Evolutionary conservation across 164 flowering plant species (phyloP).

Genomic region (Piper betle): DNA sequence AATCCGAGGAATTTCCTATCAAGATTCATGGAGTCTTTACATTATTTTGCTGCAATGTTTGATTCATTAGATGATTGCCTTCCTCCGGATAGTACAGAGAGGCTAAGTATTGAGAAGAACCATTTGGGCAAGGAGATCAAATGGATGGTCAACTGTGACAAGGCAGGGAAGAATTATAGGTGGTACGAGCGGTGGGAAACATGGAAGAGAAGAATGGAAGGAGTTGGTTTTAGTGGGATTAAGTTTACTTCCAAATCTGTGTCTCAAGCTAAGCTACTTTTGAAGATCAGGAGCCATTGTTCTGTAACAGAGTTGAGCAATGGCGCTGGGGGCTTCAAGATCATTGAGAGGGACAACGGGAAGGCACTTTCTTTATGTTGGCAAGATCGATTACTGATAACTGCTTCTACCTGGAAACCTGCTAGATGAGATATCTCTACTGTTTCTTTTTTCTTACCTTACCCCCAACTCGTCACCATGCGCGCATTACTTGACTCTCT

Average conservation of each 20-base stretch:
- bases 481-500: too few species aligned
- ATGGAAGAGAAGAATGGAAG: conserved; percentile 58
- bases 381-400: conserved; percentile 54
- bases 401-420: conserved; percentile 60
- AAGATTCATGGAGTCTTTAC: conserved; percentile 65
- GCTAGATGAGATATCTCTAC: conserved; percentile 1
- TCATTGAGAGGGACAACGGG: conserved; percentile 53
- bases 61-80: conserved; percentile 66
- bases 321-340: conserved; percentile 39
- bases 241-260: conserved; percentile 40
- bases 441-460: too few species aligned
- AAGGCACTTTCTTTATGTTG: conserved; percentile 53
- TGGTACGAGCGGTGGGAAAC: conserved; percentile 39
- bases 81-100: conserved; percentile 39
- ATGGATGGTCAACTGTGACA: conserved; percentile 29
- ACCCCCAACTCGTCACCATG: too few species aligned
- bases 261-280: conserved; percentile 59
- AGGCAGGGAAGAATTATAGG: conserved; percentile 12
- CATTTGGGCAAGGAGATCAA: conserved; percentile 60
- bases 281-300: conserved; percentile 48
- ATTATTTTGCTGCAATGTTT: conserved; percentile 66
- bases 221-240: conserved; percentile 36
- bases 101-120: conserved; percentile 55
- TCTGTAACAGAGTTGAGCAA: conserved; percentile 24
- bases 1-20: conserved; percentile 38